Base-by-base conservation (phyloP, 1,139 yeast genomes). In the Pichia sp. region DNA sequence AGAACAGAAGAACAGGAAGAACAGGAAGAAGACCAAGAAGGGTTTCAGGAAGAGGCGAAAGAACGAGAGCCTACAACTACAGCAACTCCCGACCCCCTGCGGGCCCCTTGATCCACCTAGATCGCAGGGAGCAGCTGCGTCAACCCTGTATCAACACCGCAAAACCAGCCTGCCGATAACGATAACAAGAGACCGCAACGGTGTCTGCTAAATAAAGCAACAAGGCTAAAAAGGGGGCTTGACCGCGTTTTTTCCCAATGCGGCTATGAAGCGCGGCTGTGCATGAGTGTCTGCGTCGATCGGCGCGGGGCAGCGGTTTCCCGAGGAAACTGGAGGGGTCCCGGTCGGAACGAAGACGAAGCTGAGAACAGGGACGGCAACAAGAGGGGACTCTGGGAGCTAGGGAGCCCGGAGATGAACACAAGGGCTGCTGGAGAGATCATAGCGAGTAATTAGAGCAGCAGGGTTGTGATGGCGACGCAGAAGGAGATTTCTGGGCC, bases 161-260 rank as follows among this genome's bases (percentile, higher is more conserved):
- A 39, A 22, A 13, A 39, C 41, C 26, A 22, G 26, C 26, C 41
- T 21, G 41, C 34, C 19, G 46, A 42, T 26, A 42, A 26, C 46
- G 23, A 42, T 18, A n/a, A 22, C 13, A 10, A n/a, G 21, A 8
- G 23, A 13, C 7, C 25, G 16, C 36, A 42, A 25, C 22, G 45
- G 45, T 10, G 31, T 13, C 22, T 39, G 41, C 41, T 19, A 39
- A 22, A 31, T 31, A 31, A 18, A 18, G 13, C 10, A 5, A 18
- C 39, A n/a, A 34, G 39, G 39, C 19, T 13, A 16, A n/a, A 25
- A 22, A 25, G 34, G 45, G 36, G 46, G 46, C 46, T 30, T 13
- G 46, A 30, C 23, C 46, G 46, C 39, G 46, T 44, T 21, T 4
- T 18, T 26, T 44, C 39, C 37, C 25, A 26, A 26, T 26, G 12